Percentiles rank a stretch among this genome's conserved stretches.
phyloP scores from a whole-genome alignment of 805 yeast genomes.

The Hanseniaspora singularis region DNA sequence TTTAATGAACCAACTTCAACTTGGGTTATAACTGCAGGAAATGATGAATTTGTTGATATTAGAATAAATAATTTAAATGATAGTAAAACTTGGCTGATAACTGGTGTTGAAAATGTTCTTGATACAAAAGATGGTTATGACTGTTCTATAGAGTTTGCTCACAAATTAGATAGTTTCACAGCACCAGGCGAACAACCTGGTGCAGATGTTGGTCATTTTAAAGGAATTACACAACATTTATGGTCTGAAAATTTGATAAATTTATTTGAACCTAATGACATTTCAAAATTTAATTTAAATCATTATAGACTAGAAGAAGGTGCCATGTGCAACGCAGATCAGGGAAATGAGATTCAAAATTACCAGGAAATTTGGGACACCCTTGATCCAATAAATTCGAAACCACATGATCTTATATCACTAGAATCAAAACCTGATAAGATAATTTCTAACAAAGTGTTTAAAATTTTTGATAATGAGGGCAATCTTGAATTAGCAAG shows the following conservation, averaged over 20 bases:
- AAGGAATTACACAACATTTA: slow-evolving; percentile 30
- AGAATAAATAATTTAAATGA: slow-evolving; percentile 18
- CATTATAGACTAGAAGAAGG: slow-evolving; percentile 39
- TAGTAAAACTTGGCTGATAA: slow-evolving; percentile 21
- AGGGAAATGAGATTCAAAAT: slow-evolving; percentile 30
- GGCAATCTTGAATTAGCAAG: slow-evolving; percentile 28
- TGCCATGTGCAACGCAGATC: slow-evolving; percentile 35
- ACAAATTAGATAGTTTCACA: slow-evolving; percentile 10
- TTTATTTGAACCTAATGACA: background rate
- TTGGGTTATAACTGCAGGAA: slow-evolving; percentile 37
- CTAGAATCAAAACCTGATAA: background rate
- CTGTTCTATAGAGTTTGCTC: slow-evolving; percentile 13
- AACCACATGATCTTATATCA: slow-evolving; percentile 24
- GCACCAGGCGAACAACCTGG: slow-evolving; percentile 13
- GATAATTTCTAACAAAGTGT: slow-evolving; percentile 15
- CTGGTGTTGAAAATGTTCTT: slow-evolving; percentile 26
- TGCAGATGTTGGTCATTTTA: slow-evolving; percentile 39
- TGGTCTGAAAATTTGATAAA: background rate
- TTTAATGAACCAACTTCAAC: slow-evolving; percentile 39
- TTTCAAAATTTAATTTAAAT: background rate
- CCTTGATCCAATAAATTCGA: slow-evolving; percentile 31
- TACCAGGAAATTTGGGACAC: slow-evolving; percentile 48
- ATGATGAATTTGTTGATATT: slow-evolving; percentile 38
- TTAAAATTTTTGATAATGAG: background rate
- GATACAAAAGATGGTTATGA: slow-evolving; percentile 19